Evolutionary conservation across 306 rosid genomes (phyloP).

Genomic region (Prunus mongolica): DNA sequence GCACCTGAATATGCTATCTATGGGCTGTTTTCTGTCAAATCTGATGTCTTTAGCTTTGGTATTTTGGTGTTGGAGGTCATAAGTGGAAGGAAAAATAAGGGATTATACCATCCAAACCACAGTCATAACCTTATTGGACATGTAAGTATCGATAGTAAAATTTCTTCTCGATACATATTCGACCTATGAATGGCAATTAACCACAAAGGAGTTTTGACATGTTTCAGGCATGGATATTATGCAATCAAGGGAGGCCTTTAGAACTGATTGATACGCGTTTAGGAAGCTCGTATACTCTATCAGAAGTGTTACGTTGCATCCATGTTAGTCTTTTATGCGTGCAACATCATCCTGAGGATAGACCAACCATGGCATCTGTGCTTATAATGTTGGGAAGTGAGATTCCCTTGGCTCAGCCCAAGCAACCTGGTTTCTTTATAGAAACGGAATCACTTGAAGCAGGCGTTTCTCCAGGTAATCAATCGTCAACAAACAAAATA

Average conservation of each 20-base stretch:
- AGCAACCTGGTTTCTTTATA: conserved; percentile 24
- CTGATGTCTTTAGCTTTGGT: conserved; percentile 58
- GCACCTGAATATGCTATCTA: conserved; percentile 50
- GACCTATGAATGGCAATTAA: neutral
- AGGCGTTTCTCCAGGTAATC: neutral
- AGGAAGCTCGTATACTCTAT: neutral
- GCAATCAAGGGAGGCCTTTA: conserved; percentile 23
- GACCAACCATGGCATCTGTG: conserved; percentile 1
- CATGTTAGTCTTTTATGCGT: conserved; percentile 44
- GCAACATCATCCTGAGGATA: conserved; percentile 40
- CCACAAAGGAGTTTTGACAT: neutral
- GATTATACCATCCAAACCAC: conserved; percentile 20
- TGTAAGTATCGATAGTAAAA: conserved; percentile 26
- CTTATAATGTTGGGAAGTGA: conserved; percentile 43
- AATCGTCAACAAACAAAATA: conserved; percentile 11
- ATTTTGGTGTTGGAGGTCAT: conserved; percentile 44
- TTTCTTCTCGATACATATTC: neutral
- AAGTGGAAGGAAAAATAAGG: conserved; percentile 41
- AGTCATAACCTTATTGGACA: conserved; percentile 44
- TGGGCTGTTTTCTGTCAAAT: conserved; percentile 47
- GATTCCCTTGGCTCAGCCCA: conserved; percentile 32
- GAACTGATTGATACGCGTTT: conserved; percentile 29
- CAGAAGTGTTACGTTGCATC: conserved; percentile 31
- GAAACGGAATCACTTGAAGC: conserved; percentile 5
- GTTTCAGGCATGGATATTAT: conserved; percentile 25